These are phyloP conservation scores for Fonsecaea nubica DNA, from an alignment of 2,329 filamentous ascomycete genomes.

Conservation along the genomic window DNA sequence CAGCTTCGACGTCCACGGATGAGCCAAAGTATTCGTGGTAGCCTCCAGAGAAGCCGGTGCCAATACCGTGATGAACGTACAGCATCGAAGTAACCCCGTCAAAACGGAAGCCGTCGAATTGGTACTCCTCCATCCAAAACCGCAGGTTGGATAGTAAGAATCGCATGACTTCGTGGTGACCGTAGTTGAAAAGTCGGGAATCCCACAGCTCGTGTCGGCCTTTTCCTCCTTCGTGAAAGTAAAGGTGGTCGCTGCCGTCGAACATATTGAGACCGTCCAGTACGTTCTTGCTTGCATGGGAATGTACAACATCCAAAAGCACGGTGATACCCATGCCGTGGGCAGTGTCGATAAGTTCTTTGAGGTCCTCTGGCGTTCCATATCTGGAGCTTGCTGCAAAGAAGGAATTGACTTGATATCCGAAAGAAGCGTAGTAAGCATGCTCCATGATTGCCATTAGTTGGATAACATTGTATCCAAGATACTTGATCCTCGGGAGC, in stretches of 20 bases:
- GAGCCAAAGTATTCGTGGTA: slow-evolving; percentile 98
- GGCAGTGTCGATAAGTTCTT: slow-evolving; percentile 94
- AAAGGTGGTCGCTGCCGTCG: slow-evolving; percentile 91
- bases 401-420: slow-evolving; percentile 98
- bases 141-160: slow-evolving; percentile 94
- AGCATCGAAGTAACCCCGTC: slow-evolving; percentile 99
- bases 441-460: slow-evolving; percentile 99
- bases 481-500: slow-evolving; percentile 83
- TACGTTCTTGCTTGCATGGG: slow-evolving; percentile 97
- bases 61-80: slow-evolving; percentile 93
- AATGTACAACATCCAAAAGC: slow-evolving; percentile 94
- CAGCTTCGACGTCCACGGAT: slow-evolving; percentile 87
- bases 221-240: slow-evolving; percentile 87
- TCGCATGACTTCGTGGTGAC: slow-evolving; percentile 89
- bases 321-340: slow-evolving; percentile 90
- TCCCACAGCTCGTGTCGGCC: slow-evolving; percentile 95
- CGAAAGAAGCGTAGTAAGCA: slow-evolving; percentile 98
- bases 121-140: slow-evolving; percentile 99
- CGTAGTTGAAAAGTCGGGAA: slow-evolving; percentile 96
- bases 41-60: slow-evolving; percentile 96
- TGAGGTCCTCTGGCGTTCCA: slow-evolving; percentile 90
- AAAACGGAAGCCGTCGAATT: slow-evolving; percentile 96
- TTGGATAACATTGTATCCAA: slow-evolving; percentile 97
- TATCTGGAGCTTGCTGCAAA: slow-evolving; percentile 97
- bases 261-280: slow-evolving; percentile 95